These are phyloP conservation scores for Fremontodendron californicum DNA, from an alignment of 345 rosid species.

Conservation along the genomic window DNA sequence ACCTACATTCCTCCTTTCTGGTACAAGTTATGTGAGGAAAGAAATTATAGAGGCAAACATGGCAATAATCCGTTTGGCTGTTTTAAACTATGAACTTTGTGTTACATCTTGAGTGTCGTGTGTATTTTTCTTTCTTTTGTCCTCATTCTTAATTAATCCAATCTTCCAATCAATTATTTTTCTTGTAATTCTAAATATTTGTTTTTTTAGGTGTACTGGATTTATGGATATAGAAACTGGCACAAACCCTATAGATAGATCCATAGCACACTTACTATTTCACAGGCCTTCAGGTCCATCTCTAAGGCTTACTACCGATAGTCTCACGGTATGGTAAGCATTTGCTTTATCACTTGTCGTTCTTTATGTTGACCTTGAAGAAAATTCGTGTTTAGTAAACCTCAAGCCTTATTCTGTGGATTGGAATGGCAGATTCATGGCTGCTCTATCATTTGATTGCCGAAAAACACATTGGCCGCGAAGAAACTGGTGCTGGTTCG, in stretches of 20 bases:
- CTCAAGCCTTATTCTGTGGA: background rate
- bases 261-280: conserved; percentile 85
- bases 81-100: background rate
- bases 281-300: conserved; percentile 83
- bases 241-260: conserved; percentile 91
- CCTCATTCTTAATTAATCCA: background rate
- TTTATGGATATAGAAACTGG: conserved; percentile 81
- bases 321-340: conserved; percentile 48
- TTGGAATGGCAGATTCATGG: conserved; percentile 46
- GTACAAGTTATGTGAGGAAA: background rate
- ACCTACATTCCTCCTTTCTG: background rate
- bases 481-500: conserved; percentile 20
- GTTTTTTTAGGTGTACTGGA: conserved; percentile 47
- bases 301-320: conserved; percentile 32
- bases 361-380: background rate
- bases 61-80: background rate
- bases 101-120: background rate
- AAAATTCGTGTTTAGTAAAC: background rate
- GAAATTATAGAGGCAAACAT: background rate
- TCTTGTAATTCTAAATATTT: background rate
- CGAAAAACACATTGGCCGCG: conserved; percentile 29
- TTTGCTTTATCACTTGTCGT: background rate
- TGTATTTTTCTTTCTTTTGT: background rate
- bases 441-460: conserved; percentile 36
- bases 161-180: background rate